phyloP scores from a whole-genome alignment of 2,329 filamentous ascomycete genomes.

The Exophiala alcalophila region DNA sequence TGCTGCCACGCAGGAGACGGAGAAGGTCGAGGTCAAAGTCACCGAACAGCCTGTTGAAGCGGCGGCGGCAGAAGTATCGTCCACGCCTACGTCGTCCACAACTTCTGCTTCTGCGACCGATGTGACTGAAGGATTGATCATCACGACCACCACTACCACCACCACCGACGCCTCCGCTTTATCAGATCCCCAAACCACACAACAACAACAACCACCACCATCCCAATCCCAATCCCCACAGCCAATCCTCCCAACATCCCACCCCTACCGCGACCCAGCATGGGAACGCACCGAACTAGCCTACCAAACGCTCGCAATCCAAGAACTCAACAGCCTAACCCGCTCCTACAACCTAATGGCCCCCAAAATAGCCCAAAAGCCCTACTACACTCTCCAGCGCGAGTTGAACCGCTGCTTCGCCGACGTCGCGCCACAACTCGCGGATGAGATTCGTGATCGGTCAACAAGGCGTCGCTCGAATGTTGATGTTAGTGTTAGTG shows the following conservation, averaged over 20 bases:
- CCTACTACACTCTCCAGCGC: constrained; percentile 79
- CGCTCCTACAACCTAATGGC: constrained; percentile 95
- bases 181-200: constrained; percentile 5
- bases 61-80: not conserved
- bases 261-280: constrained; percentile 71
- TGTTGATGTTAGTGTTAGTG: constrained; percentile 40
- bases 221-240: constrained; percentile 12
- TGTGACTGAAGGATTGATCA: too few relatives aligned
- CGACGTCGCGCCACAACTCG: constrained; percentile 75
- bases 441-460: constrained; percentile 68
- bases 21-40: constrained; percentile 28
- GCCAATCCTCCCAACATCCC: constrained; percentile 41
- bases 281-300: constrained; percentile 72
- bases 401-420: constrained; percentile 80
- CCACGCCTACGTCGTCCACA: not conserved
- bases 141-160: not conserved
- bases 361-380: constrained; percentile 85
- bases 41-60: constrained; percentile 29
- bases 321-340: constrained; percentile 73
- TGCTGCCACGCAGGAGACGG: not conserved
- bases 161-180: not conserved
- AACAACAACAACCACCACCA: constrained; percentile 10
- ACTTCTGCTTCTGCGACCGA: too few relatives aligned
- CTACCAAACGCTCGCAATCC: constrained; percentile 74
- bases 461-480: constrained; percentile 52